phyloP scores from a whole-genome alignment of 768 basidiomycete species.

The Clitopilus passeckerianus region DNA sequence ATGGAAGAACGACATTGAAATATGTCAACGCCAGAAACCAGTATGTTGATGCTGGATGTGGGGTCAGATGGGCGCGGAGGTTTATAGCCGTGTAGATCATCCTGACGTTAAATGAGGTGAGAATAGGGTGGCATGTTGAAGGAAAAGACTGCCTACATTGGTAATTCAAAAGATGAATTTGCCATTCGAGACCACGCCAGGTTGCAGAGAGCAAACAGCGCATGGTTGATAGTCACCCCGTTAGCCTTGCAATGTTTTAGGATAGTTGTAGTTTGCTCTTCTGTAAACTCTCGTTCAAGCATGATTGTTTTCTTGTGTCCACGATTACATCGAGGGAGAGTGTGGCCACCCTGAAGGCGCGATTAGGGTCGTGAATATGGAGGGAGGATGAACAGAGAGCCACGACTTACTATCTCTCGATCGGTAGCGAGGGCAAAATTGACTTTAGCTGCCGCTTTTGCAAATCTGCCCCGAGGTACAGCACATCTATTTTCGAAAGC shows the following conservation, averaged over 20 bases:
- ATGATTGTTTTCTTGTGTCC: constrained; percentile 28
- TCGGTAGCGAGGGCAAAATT: constrained; percentile 42
- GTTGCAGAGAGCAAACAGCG: constrained; percentile 53
- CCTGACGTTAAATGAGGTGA: constrained; percentile 16
- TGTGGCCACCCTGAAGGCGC: constrained; percentile 48
- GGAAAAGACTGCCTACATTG: constrained; percentile 11
- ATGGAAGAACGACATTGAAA: constrained; percentile 63
- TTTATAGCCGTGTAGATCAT: constrained; percentile 73
- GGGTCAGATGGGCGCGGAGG: constrained; percentile 44
- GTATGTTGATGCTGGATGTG: constrained; percentile 36
- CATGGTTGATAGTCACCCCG: constrained; percentile 58
- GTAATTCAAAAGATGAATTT: constrained; percentile 18
- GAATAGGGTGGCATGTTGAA: background rate
- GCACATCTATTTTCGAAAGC: constrained; percentile 21
- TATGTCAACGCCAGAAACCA: constrained; percentile 62
- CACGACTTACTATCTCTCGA: constrained; percentile 36
- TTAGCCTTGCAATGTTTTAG: constrained; percentile 52
- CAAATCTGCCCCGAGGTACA: constrained; percentile 12
- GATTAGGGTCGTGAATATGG: background rate
- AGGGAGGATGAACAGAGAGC: background rate
- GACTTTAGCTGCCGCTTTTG: constrained; percentile 36
- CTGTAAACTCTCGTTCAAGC: constrained; percentile 21
- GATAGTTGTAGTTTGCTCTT: constrained; percentile 34
- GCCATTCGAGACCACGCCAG: constrained; percentile 44
- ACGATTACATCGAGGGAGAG: constrained; percentile 36